Evolutionary conservation across 768 basidiomycete species (phyloP), one percentile per base, ranked within the genome.

Genomic region (Naganishia vaughanmartiniae): DNA sequence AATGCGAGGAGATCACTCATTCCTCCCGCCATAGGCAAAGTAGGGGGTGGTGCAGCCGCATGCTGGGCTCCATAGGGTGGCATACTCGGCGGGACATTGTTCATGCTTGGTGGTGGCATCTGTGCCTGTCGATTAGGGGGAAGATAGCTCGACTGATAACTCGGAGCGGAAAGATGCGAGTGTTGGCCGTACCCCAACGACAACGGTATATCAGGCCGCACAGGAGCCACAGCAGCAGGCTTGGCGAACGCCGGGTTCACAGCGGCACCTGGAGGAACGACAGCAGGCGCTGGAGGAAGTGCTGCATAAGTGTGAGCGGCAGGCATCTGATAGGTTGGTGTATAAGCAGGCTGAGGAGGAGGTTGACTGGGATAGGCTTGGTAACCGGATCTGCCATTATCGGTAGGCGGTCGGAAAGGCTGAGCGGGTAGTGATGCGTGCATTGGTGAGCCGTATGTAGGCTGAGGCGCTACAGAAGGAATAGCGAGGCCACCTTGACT

Each of bases 1-100:
- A 63, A 30, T 30, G 60, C 60, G 15, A 63, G 42, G 4, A 63
- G n/a, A 26, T 63, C 60, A 19, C 39, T 45, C 60, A 63, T 63
- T 15, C 60, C 60, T n/a, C n/a, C 48, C 39, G 33, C 60, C 17
- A 36, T 17, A 19, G 57, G 57, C 11, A 31, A 10, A 4, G 60
- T n/a, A n/a, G 60, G 60, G 28, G 39, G 36, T 19, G 39, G 60
- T 14, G 26, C 39, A 28, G 60, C 39, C n/a, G 36, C 39, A 10
- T 34, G n/a, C 60, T 39, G 36, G 7, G 39, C 46, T 63, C 39
- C 39, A 45, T 63, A 63, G 33, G 60, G 14, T 14, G 60, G 24
- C 60, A 26, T 26, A 17, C 15, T 36, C 17, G 39, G 9, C 19
- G 39, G 9, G n/a, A 21, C 24, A 30, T 7, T 30, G 36, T 42